phyloP scores from a whole-genome alignment of 148 eudicot species.

The Amaranthus cruentus region DNA sequence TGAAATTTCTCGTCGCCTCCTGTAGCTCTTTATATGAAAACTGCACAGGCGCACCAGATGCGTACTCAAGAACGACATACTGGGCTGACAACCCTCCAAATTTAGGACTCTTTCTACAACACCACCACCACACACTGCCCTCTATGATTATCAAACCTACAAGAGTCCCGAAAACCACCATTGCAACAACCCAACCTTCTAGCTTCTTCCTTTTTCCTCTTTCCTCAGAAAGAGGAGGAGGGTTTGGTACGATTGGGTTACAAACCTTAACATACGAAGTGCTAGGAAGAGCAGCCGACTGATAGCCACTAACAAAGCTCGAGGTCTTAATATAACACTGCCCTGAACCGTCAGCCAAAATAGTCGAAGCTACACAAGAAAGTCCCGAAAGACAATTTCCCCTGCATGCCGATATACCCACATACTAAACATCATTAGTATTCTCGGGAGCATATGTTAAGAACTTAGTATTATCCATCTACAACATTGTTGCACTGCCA shows the following conservation, averaged over 20 bases:
- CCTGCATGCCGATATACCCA: slow-evolving; percentile 45
- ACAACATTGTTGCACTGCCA: slow-evolving; percentile 42
- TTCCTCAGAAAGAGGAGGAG: slow-evolving; percentile 17
- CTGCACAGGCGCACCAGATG: slow-evolving; percentile 78
- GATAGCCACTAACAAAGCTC: slow-evolving; percentile 51
- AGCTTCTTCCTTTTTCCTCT: slow-evolving; percentile 13
- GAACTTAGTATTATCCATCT: slow-evolving; percentile 53
- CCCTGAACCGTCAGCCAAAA: slow-evolving; percentile 59
- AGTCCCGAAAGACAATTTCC: slow-evolving; percentile 43
- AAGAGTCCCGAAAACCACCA: slow-evolving; percentile 33
- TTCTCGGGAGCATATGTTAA: slow-evolving; percentile 62
- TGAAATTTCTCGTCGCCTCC: slow-evolving; percentile 55
- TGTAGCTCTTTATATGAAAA: slow-evolving; percentile 57
- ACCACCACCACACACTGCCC: slow-evolving; percentile 58
- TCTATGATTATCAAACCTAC: slow-evolving; percentile 33
- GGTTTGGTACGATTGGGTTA: slow-evolving; percentile 41
- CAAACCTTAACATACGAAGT: slow-evolving; percentile 70
- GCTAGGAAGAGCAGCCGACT: slow-evolving; percentile 63
- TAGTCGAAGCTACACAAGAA: slow-evolving; percentile 57
- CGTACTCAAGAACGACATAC: slow-evolving; percentile 68
- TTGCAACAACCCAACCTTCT: slow-evolving; percentile 37
- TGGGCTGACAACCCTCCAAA: slow-evolving; percentile 48
- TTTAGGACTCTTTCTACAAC: slow-evolving; percentile 48
- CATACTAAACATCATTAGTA: slow-evolving; percentile 23
- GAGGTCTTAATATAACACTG: slow-evolving; percentile 48